These are phyloP conservation scores for Phialophora macrospora DNA, from an alignment of 2,329 filamentous ascomycete species.

Conservation along the genomic window DNA sequence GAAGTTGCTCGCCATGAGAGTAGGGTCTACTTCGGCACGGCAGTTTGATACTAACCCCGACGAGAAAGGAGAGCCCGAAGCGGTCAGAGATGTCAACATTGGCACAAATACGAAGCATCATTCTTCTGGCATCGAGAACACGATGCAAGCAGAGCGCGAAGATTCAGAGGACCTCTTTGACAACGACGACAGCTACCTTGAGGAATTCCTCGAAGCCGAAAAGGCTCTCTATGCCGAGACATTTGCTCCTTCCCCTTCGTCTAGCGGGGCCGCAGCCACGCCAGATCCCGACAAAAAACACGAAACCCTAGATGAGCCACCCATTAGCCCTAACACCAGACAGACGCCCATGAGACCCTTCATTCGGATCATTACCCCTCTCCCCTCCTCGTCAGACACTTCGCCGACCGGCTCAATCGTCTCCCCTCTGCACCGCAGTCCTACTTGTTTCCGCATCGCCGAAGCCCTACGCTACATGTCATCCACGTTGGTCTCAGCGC, in stretches of 20 bases:
- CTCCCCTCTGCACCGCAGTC: neutral
- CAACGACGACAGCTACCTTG: conserved; percentile 8
- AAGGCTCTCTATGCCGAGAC: neutral
- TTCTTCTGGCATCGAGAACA: neutral
- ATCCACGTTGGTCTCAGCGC: conserved; percentile 5
- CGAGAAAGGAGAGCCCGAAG: neutral
- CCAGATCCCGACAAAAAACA: neutral
- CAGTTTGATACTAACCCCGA: neutral
- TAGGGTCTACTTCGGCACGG: neutral
- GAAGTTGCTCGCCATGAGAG: neutral
- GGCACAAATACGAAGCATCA: neutral
- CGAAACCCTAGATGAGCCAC: neutral
- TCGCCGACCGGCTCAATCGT: neutral
- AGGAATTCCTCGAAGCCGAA: conserved; percentile 15
- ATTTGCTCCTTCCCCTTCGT: neutral
- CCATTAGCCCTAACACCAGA: neutral
- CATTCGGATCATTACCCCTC: conserved; percentile 1
- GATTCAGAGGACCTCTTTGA: conserved; percentile 17
- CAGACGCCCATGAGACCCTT: conserved; percentile 16
- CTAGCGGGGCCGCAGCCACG: neutral
- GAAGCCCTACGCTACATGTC: conserved; percentile 13
- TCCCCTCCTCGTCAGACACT: neutral
- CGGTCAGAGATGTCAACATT: neutral
- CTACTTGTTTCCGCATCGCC: conserved; percentile 17
- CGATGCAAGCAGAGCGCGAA: neutral